Conservation (phyloP, 2,329 filamentous ascomycete species). For the Cytospora piceicola region DNA sequence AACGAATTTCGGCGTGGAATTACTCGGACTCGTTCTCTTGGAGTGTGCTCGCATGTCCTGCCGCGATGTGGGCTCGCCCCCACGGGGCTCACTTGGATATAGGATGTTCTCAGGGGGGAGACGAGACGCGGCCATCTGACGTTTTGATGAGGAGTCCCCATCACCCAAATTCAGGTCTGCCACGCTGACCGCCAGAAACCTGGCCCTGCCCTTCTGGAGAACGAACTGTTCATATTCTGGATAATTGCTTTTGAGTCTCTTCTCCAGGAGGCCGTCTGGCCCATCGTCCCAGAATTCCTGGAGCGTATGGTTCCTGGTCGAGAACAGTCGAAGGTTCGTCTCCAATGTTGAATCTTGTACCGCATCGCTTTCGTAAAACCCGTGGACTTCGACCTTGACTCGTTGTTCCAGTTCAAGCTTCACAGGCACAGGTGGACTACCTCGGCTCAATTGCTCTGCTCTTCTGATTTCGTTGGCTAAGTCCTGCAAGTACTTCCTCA, state of each 20-base stretch:
- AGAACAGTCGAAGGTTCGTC: neutral
- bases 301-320: slow-evolving; percentile 8
- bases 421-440: slow-evolving; percentile 43
- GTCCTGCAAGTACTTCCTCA: slow-evolving; percentile 42
- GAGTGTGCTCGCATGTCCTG: slow-evolving; percentile 1
- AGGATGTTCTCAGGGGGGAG: too few relatives aligned
- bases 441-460: slow-evolving; percentile 38
- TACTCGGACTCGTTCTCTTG: slow-evolving; percentile 30
- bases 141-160: neutral
- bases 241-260: neutral
- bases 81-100: neutral
- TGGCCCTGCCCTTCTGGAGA: neutral
- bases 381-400: slow-evolving; percentile 57
- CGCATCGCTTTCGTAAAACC: slow-evolving; percentile 61
- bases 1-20: slow-evolving; percentile 48
- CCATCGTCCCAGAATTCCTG: slow-evolving; percentile 9
- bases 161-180: neutral
- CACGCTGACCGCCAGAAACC: neutral
- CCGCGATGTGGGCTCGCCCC: neutral
- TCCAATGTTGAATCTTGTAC: neutral
- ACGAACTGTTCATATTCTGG: slow-evolving; percentile 8
- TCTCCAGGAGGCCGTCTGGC: slow-evolving; percentile 1
- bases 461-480: slow-evolving; percentile 39
- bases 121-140: neutral
- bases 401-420: slow-evolving; percentile 50